Percentiles rank a stretch among this genome's conserved stretches.
Conservation (phyloP, 495 filamentous ascomycete genomes). For the Penicillium riverlandense region DNA sequence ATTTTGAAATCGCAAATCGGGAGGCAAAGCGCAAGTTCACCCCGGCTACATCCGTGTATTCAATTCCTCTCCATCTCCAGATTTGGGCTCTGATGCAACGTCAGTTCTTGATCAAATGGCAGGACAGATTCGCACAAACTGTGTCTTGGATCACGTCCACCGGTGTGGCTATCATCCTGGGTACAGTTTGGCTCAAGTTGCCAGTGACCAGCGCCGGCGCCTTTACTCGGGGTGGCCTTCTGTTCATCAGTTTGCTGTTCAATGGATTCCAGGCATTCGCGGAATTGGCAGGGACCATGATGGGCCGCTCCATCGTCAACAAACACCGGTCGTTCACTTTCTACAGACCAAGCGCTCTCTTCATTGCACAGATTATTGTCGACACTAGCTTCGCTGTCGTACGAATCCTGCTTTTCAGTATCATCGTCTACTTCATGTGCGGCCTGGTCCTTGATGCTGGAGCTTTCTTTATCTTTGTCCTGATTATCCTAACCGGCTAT, state of each 20-base stretch:
- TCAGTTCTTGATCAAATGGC: conserved; percentile 78
- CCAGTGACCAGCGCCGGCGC: conserved; percentile 59
- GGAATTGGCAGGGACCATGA: conserved; percentile 64
- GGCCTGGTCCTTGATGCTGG: conserved; percentile 58
- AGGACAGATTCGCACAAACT: conserved; percentile 68
- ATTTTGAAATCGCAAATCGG: conserved; percentile 67
- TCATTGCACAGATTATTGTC: conserved; percentile 74
- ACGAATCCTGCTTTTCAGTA: conserved; percentile 61
- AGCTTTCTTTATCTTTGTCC: conserved; percentile 71
- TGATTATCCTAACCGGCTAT: conserved; percentile 64
- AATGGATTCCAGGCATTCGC: conserved; percentile 75
- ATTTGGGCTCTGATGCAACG: conserved; percentile 77
- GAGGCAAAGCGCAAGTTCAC: conserved; percentile 71
- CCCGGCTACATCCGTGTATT: conserved; percentile 64
- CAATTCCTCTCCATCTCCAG: conserved; percentile 70
- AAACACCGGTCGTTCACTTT: conserved; percentile 76
- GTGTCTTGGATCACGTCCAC: conserved; percentile 73
- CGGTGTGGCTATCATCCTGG: conserved; percentile 67
- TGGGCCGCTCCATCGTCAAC: conserved; percentile 66
- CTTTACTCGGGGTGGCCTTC: conserved; percentile 68
- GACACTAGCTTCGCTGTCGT: conserved; percentile 63
- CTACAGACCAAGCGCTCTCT: conserved; percentile 69
- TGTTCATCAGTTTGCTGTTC: conserved; percentile 71
- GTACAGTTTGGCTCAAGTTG: conserved; percentile 69
- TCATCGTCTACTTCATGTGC: conserved; percentile 79